Evolutionary conservation across 2,329 filamentous ascomycete species (phyloP), one percentile per base, ranked within the genome.

Genomic region (Seiridium cupressi): DNA sequence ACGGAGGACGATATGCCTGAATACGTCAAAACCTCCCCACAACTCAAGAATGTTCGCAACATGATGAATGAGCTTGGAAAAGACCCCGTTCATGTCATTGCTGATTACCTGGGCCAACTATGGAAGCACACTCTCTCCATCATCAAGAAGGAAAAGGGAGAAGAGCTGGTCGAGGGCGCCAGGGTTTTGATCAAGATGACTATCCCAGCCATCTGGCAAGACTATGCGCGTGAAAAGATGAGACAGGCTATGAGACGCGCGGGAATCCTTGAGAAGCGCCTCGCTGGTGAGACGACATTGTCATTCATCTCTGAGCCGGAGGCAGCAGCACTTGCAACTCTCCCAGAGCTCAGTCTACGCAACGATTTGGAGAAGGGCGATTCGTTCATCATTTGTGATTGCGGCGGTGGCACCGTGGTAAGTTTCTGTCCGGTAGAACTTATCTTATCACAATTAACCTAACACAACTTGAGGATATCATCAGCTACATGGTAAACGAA

Each of bases 241-340:
- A 26, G 66, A 0, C 51, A 71, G 0, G 79, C 77, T 0, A 70
- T 72, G 0, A 42, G 62, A 0, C 18, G 54, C 0, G 75, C 79
- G 0, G 79, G 79, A 0, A 74, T 82, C 3, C 63, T 79, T 0
- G 59, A 65, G 0, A 7, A 44, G 0, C 64, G 73, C 0, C 4
- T 53, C 0, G 67, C 66, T 1, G 74, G 72, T 0, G 40, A 67
- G 0, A 79, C 79, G 0, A 67, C 51, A 0, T 53, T 79, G 5
- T 44, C 60, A 0, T 76, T 81, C 44, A 62, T 81, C 0, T 72
- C 74, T 0, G 80, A 82, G 59, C 79, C 79, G 0, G 79, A 82
- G 60, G 79, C 79, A 0, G 79, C 79, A 0, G 78, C 78, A 0
- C 44, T 82, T 0, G 73, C 76, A 0, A 73, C 73, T 0, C 61